Conservation (phyloP, 352 stramenopile species). For the Hyaloperonospora brassicae region DNA sequence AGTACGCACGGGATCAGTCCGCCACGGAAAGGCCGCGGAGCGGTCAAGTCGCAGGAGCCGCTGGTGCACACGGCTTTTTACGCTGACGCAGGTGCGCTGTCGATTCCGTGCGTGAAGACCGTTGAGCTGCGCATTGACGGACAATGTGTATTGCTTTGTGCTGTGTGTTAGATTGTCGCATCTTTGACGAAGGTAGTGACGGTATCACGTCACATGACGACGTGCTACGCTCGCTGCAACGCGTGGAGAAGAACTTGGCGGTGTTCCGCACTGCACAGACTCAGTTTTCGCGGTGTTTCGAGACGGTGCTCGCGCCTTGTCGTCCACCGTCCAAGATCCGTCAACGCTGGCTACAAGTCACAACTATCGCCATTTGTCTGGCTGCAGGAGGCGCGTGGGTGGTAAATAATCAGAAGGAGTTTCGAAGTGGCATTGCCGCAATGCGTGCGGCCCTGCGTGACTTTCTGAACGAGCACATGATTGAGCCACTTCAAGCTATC, state of each 20-base stretch:
- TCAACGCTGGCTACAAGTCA: constrained; percentile 64
- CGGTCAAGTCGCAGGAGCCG: constrained; percentile 44
- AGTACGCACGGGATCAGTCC: constrained; percentile 48
- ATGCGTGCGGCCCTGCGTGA: constrained; percentile 40
- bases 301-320: constrained; percentile 47
- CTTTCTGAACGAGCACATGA: constrained; percentile 76
- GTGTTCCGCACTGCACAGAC: constrained; percentile 35
- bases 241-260: constrained; percentile 42
- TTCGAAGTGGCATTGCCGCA: constrained; percentile 38
- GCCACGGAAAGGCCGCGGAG: constrained; percentile 44
- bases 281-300: constrained; percentile 49
- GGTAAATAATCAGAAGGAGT: constrained; percentile 57
- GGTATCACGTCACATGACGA: constrained; percentile 20
- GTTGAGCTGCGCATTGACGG: not conserved
- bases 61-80: constrained; percentile 39
- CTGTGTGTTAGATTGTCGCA: constrained; percentile 12
- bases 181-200: constrained; percentile 17
- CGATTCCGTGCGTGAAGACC: not conserved
- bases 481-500: constrained; percentile 72
- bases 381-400: constrained; percentile 53
- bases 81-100: constrained; percentile 26
- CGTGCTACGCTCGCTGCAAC: constrained; percentile 36
- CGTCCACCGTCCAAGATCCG: constrained; percentile 60
- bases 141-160: not conserved
- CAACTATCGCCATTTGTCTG: constrained; percentile 45